Evolutionary conservation across 305 asterid species (phyloP), one percentile per base, ranked within the genome.

Genomic region (Withania somnifera): DNA sequence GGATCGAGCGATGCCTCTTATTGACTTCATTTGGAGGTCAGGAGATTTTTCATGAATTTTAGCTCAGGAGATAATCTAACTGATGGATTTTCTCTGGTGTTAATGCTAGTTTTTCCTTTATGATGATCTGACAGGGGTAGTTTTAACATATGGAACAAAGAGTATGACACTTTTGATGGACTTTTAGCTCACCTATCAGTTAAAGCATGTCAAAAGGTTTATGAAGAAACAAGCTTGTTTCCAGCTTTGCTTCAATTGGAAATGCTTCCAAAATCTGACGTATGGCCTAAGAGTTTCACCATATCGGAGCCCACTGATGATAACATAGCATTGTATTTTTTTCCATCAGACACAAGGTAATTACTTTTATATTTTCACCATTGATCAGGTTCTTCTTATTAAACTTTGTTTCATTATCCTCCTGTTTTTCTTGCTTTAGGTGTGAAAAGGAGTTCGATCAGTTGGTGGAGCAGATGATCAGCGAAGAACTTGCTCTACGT

Each of bases 291-390:
- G 77, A 80, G 86, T 83, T 87, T 87, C 63, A 50, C 11, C 45
- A 81, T 26, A 36, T 81, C 75, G 20, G 79, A 42, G 50, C 88
- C 90, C 47, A 63, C 58, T 50, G 84, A 60, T 79, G 82, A 88
- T 34, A 84, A 78, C 75, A 92, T 92, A 38, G 96, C 92, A 32
- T 87, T 90, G 51, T 92, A 89, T 86, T 92, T 92, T 90, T 89
- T 92, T 56, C 90, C 94, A 64, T 87, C 88, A 11, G 81, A 86
- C 61, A 83, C 19, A 68, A 90, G 97, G 98, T 92, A 69, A 50
- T 47, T 7, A 75, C 26, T 75, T 75, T 17, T 50, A 10, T 75
- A 42, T 47, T 28, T 45, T 75, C 60, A 47, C 79, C 45, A 15
- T 50, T 26, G 42, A 50, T 45, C 60, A 8, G n/a, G n/a, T 47